These are phyloP conservation scores for Quercus robur DNA, from an alignment of 306 rosid species.

Conservation along the genomic window DNA sequence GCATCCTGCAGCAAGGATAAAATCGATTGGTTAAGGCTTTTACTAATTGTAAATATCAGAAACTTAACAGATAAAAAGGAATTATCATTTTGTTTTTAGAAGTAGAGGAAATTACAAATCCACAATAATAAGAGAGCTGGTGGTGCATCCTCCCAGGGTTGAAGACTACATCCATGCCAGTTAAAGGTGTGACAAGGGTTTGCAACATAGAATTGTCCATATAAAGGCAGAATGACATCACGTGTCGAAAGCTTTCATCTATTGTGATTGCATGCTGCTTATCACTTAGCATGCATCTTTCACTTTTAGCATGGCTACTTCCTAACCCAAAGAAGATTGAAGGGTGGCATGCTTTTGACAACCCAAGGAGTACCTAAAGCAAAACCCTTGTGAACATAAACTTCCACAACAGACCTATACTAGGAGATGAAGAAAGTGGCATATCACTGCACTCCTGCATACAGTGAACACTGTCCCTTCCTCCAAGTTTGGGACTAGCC, in stretches of 20 bases:
- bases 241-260: background rate
- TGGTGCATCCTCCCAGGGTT: background rate
- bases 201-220: background rate
- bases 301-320: background rate
- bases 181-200: background rate
- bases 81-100: background rate
- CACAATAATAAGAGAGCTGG: background rate
- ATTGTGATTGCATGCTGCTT: background rate
- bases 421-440: background rate
- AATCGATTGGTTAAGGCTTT: slow-evolving; percentile 2
- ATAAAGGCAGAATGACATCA: background rate
- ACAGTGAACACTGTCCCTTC: too few relatives aligned
- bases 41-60: background rate
- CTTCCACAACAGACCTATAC: background rate
- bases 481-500: too few relatives aligned
- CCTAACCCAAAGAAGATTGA: background rate
- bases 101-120: background rate
- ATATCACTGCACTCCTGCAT: background rate
- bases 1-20: slow-evolving; percentile 51
- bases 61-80: background rate
- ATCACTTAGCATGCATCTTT: background rate
- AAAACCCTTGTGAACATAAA: background rate
- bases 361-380: background rate
- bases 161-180: background rate
- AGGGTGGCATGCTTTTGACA: background rate